These are phyloP conservation scores for Debaryomyces coudertii DNA, from an alignment of 1,139 yeast genomes.

Conservation along the genomic window DNA sequence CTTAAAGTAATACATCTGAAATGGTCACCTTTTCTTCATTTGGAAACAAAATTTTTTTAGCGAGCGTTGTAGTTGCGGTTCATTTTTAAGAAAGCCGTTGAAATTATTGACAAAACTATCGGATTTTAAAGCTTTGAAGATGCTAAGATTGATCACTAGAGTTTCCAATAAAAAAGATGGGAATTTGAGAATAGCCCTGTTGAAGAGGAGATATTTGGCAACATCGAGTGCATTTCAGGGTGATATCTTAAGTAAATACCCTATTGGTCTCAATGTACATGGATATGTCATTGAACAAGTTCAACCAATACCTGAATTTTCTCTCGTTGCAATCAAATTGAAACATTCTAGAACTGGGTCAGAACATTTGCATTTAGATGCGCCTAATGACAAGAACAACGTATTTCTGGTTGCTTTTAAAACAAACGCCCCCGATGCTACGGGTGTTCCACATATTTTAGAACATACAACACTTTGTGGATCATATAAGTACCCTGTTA, in stretches of 20 bases:
- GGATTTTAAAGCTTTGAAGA: neutral
- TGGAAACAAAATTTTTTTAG: neutral
- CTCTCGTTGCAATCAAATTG: constrained; percentile 75
- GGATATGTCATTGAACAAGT: constrained; percentile 70
- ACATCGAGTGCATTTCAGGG: constrained; percentile 5
- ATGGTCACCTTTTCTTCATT: neutral
- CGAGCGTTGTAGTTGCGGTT: constrained; percentile 3
- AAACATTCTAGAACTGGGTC: constrained; percentile 72
- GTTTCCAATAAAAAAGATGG: neutral
- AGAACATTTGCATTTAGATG: constrained; percentile 81
- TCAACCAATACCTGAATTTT: constrained; percentile 76
- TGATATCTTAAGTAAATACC: constrained; percentile 47
- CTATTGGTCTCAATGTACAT: constrained; percentile 61
- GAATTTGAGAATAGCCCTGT: neutral
- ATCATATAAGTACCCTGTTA: constrained; percentile 82
- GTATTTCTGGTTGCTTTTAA: constrained; percentile 90
- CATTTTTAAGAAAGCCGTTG: neutral
- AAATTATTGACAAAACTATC: neutral
- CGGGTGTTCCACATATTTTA: constrained; percentile 94
- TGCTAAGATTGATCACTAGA: constrained; percentile 5
- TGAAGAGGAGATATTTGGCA: constrained; percentile 7
- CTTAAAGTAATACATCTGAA: neutral
- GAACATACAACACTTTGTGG: constrained; percentile 98
- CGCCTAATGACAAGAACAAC: constrained; percentile 73
- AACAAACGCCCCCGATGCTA: constrained; percentile 89